Evolutionary conservation across 2,329 filamentous ascomycete species (phyloP).

Genomic region (Exophiala sp.): DNA sequence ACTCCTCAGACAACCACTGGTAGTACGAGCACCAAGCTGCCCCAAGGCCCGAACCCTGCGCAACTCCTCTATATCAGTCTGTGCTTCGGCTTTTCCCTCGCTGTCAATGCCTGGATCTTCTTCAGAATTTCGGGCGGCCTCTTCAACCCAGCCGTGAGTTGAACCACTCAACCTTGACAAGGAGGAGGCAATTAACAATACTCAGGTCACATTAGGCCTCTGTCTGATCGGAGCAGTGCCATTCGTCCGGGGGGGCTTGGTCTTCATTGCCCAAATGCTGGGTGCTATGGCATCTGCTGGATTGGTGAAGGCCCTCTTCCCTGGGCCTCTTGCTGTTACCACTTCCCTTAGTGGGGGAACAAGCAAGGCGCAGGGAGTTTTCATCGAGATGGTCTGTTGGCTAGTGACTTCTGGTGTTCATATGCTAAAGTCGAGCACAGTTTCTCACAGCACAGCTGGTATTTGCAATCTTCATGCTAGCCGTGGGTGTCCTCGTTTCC

Average conservation of each 20-base stretch:
- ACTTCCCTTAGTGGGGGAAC: constrained; percentile 52
- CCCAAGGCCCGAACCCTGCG: constrained; percentile 32
- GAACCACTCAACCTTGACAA: neutral
- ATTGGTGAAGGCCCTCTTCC: constrained; percentile 54
- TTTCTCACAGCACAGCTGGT: constrained; percentile 60
- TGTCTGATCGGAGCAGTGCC: constrained; percentile 54
- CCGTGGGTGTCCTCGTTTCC: constrained; percentile 36
- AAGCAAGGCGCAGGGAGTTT: constrained; percentile 53
- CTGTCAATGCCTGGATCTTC: constrained; percentile 52
- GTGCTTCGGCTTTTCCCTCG: constrained; percentile 44
- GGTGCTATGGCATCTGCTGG: constrained; percentile 56
- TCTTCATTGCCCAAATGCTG: constrained; percentile 54
- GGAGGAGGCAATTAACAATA: constrained; percentile 9
- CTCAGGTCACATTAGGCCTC: constrained; percentile 53
- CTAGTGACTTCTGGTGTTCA: no score
- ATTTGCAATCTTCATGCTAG: constrained; percentile 62
- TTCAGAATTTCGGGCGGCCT: constrained; percentile 48
- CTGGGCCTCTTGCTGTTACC: constrained; percentile 50
- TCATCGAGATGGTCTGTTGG: constrained; percentile 51
- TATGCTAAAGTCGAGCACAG: constrained; percentile 6
- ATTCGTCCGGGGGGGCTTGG: constrained; percentile 47
- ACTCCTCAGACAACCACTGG: constrained; percentile 34
- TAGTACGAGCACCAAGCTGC: constrained; percentile 23
- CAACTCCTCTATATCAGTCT: constrained; percentile 41
- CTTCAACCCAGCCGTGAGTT: constrained; percentile 46